Evolutionary conservation across 2,329 filamentous ascomycete species (phyloP), one percentile per base, ranked within the genome.

Genomic region (Apiospora rasikravindrae): DNA sequence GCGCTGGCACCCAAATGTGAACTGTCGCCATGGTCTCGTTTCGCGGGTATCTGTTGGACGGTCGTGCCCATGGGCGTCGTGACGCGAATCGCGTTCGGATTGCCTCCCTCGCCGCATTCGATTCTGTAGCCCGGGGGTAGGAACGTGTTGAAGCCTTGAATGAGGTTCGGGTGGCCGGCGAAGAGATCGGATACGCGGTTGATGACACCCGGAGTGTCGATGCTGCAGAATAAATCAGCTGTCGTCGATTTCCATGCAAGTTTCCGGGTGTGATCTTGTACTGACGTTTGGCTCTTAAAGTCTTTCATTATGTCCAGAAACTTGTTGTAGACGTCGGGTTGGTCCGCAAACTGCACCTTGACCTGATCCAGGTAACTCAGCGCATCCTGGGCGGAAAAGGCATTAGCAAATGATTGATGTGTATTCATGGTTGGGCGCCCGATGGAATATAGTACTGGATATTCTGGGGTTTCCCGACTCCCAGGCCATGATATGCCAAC

Each of bases 281-380:
- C 93, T 84, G 86, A 95, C 90, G 95, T 95, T 84, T 98, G 96
- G 78, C 95, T 98, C 84, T 99, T 99, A 82, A 99, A 99, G 78
- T 99, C 96, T 80, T 99, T 99, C 96, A 99, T 99, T 68, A 99
- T 99, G 77, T 99, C 96, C 66, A 99, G 85, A 78, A 99, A 98
- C 49, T 94, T 89, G 79, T 98, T 98, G 79, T 99, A 99, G 0
- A 99, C 96, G 82, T 98, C 96, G 4, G 96, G 95, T 76, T 98
- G 95, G 75, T 98, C 96, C 73, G 95, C 93, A 77, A 99, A 99
- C 79, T 98, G 95, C 40, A 98, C 95, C 83, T 99, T 99, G 75
- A 99, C 96, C 82, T 98, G 96, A 80, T 99, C 96, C 33, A 99
- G 89, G 80, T 99, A 99, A 78, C 95, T 98, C 64, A 99, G 88